Base-by-base conservation (phyloP, 75 land plant genomes). In the Sequoia sempervirens region DNA sequence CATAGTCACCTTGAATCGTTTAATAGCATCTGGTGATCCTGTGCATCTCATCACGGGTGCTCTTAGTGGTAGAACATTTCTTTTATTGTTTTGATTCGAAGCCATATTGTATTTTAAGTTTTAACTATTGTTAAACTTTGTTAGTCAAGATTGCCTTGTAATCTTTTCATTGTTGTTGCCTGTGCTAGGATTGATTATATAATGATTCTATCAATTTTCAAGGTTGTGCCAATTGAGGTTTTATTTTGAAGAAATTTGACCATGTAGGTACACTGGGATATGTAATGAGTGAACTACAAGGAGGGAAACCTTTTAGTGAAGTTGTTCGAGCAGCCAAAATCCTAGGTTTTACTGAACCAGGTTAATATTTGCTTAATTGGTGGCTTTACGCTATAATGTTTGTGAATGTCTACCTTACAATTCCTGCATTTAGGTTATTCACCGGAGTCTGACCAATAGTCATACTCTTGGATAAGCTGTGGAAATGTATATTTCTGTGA, bases 281-380 rank as follows among this genome's bases (percentile, higher is more conserved):
- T 87, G 90, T 95, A 45, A 92, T 95, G 97, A 92, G 90, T 80
- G 91, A 91, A 70, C 53, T 95, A 14, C 94, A 95, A 87, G 93
- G 87, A 85, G 96, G 96, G 64, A 88, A 91, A 69, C 89, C 88
- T 28, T 89, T 93, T 26, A 95, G 97, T 56, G 85, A 91, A 85
- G 90, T 94, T 84, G 94, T 95, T 78, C 86, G 61, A 70, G 85
- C 82, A 80, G 97, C 97, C 26, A 95, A 94, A 84, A 72, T 54
- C 56, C 88, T 95, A 34, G 97, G 96, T 14, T 94, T 90, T 53
- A 95, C 97, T 36, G 97, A 95, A 90, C 97, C 97, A 93, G 97
- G 97, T 95, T 32, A 40, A 41, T 76, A 40, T 17, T 76, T 43
- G 26, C 8, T 23, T 76, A 43, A 76, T 9, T 76, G 6, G 26